phyloP scores from a whole-genome alignment of 2,329 filamentous ascomycete genomes.

The Dothiorella sarmentorum region DNA sequence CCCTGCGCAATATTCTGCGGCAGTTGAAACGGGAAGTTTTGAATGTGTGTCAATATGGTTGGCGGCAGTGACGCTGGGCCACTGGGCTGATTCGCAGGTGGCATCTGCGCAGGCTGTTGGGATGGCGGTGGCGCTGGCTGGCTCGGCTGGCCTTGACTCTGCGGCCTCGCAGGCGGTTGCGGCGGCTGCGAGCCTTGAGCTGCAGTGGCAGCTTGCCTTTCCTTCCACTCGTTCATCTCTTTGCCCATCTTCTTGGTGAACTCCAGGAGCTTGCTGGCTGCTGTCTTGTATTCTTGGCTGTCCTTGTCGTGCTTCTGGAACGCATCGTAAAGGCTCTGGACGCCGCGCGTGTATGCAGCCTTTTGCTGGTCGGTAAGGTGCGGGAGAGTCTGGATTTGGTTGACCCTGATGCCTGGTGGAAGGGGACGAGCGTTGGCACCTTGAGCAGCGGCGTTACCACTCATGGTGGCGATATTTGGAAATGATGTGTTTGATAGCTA shows the following conservation, averaged over 20 bases:
- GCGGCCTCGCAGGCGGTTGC: conserved; percentile 11
- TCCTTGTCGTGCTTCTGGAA: conserved; percentile 49
- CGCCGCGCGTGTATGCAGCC: conserved; percentile 51
- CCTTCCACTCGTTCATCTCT: conserved; percentile 16
- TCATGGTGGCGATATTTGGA: not conserved
- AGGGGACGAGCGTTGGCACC: not conserved
- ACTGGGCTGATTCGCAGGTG: conserved; percentile 27
- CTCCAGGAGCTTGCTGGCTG: conserved; percentile 50
- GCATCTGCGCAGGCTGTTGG: conserved; percentile 23
- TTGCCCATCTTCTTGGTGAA: conserved; percentile 22
- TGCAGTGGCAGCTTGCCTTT: conserved; percentile 45
- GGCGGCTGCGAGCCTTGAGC: conserved; percentile 33
- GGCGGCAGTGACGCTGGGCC: conserved; percentile 28
- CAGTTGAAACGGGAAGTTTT: conserved; percentile 33
- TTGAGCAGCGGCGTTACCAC: not conserved
- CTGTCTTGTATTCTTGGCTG: conserved; percentile 48
- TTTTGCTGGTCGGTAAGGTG: conserved; percentile 53
- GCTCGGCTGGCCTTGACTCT: conserved; percentile 24
- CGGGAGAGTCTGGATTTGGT: conserved; percentile 52
- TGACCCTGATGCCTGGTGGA: conserved; percentile 44
- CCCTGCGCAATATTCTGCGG: conserved; percentile 30
- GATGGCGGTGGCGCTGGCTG: conserved; percentile 28
- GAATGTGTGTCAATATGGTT: conserved; percentile 38
- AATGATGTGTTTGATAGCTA: not conserved
- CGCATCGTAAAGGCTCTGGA: conserved; percentile 54